These are phyloP conservation scores for Pythium folliculosum DNA, from an alignment of 352 stramenopile species.

Conservation along the genomic window DNA sequence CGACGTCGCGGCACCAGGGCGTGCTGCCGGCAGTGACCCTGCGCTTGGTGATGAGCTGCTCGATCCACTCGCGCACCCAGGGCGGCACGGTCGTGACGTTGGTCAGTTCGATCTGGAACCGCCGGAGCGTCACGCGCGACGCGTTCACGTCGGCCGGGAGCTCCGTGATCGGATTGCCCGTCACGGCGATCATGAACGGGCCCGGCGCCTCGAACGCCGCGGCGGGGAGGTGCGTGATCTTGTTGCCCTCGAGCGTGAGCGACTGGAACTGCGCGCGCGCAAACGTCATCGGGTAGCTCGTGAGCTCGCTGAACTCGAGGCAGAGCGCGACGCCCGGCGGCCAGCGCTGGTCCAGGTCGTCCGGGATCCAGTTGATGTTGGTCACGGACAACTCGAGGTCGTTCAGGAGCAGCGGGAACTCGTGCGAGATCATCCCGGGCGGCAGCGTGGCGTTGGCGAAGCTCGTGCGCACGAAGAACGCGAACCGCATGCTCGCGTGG, in stretches of 20 bases:
- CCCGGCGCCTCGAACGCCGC: neutral
- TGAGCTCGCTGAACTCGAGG: slow-evolving; percentile 21
- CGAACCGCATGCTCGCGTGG: slow-evolving; percentile 31
- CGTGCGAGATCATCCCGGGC: slow-evolving; percentile 30
- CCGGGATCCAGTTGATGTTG: slow-evolving; percentile 38
- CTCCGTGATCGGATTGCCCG: slow-evolving; percentile 1
- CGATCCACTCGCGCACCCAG: neutral
- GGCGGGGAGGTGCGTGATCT: neutral
- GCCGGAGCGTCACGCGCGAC: neutral
- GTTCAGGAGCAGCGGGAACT: slow-evolving; percentile 35
- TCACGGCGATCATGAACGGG: neutral
- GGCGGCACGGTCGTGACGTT: slow-evolving; percentile 1
- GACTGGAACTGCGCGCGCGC: slow-evolving; percentile 2
- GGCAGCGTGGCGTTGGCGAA: slow-evolving; percentile 37
- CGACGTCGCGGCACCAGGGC: neutral
- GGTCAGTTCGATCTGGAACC: neutral
- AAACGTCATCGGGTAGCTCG: slow-evolving; percentile 10
- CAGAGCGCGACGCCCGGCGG: slow-evolving; percentile 8
- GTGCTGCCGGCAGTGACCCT: neutral
- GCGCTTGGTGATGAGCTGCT: neutral
- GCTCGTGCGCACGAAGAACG: slow-evolving; percentile 40
- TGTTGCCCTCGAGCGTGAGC: slow-evolving; percentile 12
- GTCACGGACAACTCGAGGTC: slow-evolving; percentile 47
- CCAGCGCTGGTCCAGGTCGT: slow-evolving; percentile 39
- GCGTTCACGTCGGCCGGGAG: neutral